These are phyloP conservation scores for Lathyrus sativus DNA, from an alignment of 306 rosid species.

Conservation along the genomic window DNA sequence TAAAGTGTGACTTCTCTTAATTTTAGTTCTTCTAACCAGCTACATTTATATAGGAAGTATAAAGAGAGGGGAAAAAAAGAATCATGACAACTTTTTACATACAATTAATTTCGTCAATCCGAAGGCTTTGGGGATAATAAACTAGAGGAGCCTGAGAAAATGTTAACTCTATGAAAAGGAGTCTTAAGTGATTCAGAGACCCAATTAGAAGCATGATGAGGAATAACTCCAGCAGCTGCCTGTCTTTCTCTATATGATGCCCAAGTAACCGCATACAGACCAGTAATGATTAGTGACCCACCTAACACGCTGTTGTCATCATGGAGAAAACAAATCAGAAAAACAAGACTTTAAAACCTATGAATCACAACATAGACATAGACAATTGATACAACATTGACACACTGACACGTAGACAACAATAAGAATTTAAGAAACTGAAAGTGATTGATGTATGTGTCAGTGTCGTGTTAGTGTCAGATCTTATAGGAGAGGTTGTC, in stretches of 20 bases:
- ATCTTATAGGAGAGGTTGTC: background rate
- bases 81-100: conserved; percentile 41
- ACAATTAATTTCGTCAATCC: conserved; percentile 51
- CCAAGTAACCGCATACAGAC: conserved; percentile 91
- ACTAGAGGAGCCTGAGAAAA: conserved; percentile 50
- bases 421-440: too few relatives aligned
- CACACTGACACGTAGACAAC: too few relatives aligned
- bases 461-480: too few relatives aligned
- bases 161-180: conserved; percentile 54
- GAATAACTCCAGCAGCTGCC: conserved; percentile 49
- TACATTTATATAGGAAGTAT: conserved; percentile 8
- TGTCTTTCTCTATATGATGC: conserved; percentile 76
- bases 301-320: conserved; percentile 71
- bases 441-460: too few relatives aligned
- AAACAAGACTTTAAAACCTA: conserved; percentile 24
- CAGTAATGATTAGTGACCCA: conserved; percentile 74
- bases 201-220: conserved; percentile 49
- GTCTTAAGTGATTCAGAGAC: conserved; percentile 62
- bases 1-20: background rate
- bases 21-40: conserved; percentile 25
- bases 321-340: conserved; percentile 33
- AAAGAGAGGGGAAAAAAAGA: conserved; percentile 29
- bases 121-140: conserved; percentile 54
- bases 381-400: too few relatives aligned
- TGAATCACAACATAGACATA: background rate